Percentiles rank a stretch among this genome's conserved stretches.
Conservation (phyloP, 202 grass and related monocot species). For the Digitaria exilis region DNA sequence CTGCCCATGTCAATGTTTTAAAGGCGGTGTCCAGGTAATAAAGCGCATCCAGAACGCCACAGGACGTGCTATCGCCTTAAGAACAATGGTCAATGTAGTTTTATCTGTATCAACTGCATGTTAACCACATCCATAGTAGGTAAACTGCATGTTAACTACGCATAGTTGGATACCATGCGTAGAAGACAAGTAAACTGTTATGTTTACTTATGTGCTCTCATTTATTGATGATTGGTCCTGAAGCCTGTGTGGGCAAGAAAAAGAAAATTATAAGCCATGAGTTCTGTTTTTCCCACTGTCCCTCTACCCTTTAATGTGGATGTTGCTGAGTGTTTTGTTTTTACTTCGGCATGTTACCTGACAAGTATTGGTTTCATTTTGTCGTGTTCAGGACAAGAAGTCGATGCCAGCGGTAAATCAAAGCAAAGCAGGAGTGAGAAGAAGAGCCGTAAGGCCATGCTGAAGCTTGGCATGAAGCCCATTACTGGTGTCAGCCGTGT, state of each 20-base stretch:
- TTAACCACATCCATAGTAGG: neutral
- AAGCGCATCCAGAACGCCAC: no score
- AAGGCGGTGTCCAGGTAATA: no score
- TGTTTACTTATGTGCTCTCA: neutral
- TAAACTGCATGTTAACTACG: neutral
- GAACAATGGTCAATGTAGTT: no score
- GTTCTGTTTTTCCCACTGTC: neutral
- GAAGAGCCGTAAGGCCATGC: conserved; percentile 90
- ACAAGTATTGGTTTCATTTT: neutral
- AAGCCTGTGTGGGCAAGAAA: neutral
- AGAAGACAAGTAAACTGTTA: neutral
- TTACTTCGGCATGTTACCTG: neutral
- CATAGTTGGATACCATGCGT: conserved; percentile 1
- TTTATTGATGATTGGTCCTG: neutral
- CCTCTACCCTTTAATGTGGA: neutral
- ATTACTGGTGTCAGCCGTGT: conserved; percentile 68
- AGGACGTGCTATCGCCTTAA: no score
- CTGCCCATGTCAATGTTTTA: neutral
- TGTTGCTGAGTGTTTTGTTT: neutral
- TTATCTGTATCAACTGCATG: neutral
- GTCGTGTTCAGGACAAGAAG: conserved; percentile 52
- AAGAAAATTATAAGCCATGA: neutral
- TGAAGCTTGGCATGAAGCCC: conserved; percentile 86
- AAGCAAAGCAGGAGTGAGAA: conserved; percentile 96
- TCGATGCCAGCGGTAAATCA: conserved; percentile 67